Evolutionary conservation across 768 basidiomycete species (phyloP), one percentile per base, ranked within the genome.

Genomic region (Mycena albidolilacea): DNA sequence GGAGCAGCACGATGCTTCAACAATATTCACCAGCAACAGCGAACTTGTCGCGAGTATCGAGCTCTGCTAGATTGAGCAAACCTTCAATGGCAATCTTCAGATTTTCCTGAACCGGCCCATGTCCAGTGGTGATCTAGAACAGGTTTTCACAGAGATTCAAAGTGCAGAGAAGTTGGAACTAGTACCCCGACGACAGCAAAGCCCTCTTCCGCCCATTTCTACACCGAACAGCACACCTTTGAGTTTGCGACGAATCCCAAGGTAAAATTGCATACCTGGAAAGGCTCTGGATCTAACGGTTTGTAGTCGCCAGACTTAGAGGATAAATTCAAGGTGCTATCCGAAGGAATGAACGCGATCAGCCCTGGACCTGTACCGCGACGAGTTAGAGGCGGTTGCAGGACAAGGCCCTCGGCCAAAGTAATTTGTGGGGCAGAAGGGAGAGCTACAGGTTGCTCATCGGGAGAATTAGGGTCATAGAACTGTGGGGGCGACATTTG

Each of bases 191-290:
- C 82, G 2, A 88, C 87, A 7, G 84, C 84, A 68, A 87, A 89
- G 0, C 88, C 88, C 77, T 89, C 88, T 76, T 89, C 87, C 38
- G 88, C 87, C 87, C 87, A 89, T 80, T 89, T 89, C 76, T 64
- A 6, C 12, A 21, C n/a, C 19, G 35, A 10, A 30, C 30, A 30
- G 30, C 7, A 52, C 8, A 11, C 19, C n/a, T 7, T 21, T 64
- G 46, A 64, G 63, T 21, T 50, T 38, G 21, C 15, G 35, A 52
- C 30, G 52, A 23, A 23, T 30, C 2, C 23, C 48, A 50, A 9
- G 52, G 9, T 15, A 37, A 64, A 46, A 46, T 50, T 7, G 21
- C 17, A 17, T 39, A 64, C 63, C 63, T 82, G 82, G 1, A 85
- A 75, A 21, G 88, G 88, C 66, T 85, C 84, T 2, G 88, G 87